Evolutionary conservation across 2,329 filamentous ascomycete species (phyloP).

Genomic region (Tolypocladium ophioglossoides): DNA sequence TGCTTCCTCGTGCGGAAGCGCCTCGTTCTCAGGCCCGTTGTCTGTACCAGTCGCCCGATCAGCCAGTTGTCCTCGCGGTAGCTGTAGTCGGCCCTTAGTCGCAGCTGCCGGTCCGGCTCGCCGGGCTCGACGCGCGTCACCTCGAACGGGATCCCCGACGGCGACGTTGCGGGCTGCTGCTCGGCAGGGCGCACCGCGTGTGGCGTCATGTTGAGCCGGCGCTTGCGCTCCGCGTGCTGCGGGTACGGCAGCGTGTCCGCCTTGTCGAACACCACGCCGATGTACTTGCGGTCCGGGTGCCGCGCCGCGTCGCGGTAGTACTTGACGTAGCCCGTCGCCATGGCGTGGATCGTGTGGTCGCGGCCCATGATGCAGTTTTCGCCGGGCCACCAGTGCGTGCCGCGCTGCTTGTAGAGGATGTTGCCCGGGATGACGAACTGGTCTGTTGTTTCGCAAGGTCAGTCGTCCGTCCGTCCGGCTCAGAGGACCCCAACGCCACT

Average conservation of each 20-base stretch:
- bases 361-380: constrained; percentile 93
- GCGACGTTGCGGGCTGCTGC: constrained; percentile 28
- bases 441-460: constrained; percentile 37
- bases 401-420: constrained; percentile 95
- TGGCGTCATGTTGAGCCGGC: constrained; percentile 64
- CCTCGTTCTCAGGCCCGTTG: constrained; percentile 38
- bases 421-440: constrained; percentile 92
- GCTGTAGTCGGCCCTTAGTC: constrained; percentile 42
- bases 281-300: constrained; percentile 86
- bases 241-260: constrained; percentile 71
- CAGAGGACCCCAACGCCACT: not conserved
- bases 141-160: constrained; percentile 40
- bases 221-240: constrained; percentile 58
- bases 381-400: constrained; percentile 87
- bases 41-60: constrained; percentile 42
- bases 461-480: constrained; percentile 5
- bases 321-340: constrained; percentile 79
- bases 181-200: constrained; percentile 30
- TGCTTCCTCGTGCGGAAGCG: constrained; percentile 40
- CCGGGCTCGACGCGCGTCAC: constrained; percentile 30
- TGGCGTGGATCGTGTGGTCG: constrained; percentile 91
- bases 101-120: constrained; percentile 36
- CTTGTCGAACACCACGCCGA: constrained; percentile 83
- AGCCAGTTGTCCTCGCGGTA: constrained; percentile 52
- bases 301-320: constrained; percentile 84